Percentiles rank a stretch among this genome's conserved stretches.
These are phyloP conservation scores for Plenodomus tracheiphilus DNA, from an alignment of 2,329 filamentous ascomycete genomes.

Conservation along the genomic window DNA sequence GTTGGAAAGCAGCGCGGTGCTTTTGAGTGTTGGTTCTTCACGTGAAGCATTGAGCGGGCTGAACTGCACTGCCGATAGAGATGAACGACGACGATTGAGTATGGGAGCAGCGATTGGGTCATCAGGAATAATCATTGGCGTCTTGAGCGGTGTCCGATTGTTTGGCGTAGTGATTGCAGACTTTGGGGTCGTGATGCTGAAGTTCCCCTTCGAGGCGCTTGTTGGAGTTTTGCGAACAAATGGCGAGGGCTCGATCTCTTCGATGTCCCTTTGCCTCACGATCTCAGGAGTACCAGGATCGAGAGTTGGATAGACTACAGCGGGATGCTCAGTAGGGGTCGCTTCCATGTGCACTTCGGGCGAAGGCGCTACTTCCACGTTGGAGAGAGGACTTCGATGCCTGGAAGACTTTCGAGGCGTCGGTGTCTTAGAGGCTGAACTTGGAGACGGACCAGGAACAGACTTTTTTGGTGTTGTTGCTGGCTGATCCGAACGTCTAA, in stretches of 20 bases:
- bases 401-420: constrained; percentile 31
- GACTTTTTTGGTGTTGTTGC: constrained; percentile 24
- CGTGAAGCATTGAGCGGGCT: constrained; percentile 35
- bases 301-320: constrained; percentile 27
- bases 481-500: constrained; percentile 31
- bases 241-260: constrained; percentile 41
- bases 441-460: constrained; percentile 8
- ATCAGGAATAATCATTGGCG: constrained; percentile 27
- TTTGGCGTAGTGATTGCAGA: constrained; percentile 26
- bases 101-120: constrained; percentile 42
- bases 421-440: constrained; percentile 15
- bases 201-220: constrained; percentile 20
- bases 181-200: constrained; percentile 26
- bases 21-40: constrained; percentile 37
- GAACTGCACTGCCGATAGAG: constrained; percentile 39
- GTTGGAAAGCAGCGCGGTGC: constrained; percentile 43
- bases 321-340: constrained; percentile 31
- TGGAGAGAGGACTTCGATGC: constrained; percentile 18
- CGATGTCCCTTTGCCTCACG: constrained; percentile 28
- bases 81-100: constrained; percentile 39
- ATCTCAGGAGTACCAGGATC: constrained; percentile 36
- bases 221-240: constrained; percentile 34
- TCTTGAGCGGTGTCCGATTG: constrained; percentile 14
- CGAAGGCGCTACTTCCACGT: constrained; percentile 6
- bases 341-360: constrained; percentile 17